phyloP scores from a whole-genome alignment of 495 filamentous ascomycete genomes.

The Friedmanniomyces simplex region DNA sequence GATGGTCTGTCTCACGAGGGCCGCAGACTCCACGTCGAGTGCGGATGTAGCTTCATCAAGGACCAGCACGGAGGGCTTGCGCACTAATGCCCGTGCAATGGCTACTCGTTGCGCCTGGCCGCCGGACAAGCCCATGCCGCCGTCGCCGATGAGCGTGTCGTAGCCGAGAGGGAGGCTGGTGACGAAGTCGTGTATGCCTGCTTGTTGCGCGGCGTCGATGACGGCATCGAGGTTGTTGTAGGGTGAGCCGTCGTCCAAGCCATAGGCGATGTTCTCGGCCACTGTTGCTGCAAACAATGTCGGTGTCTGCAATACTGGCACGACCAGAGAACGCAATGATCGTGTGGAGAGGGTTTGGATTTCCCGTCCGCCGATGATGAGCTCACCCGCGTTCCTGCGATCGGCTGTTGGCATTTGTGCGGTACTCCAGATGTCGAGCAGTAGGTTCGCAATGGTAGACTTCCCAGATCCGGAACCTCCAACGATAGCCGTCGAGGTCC shows the following conservation, averaged over 20 bases:
- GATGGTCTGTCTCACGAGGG: slow-evolving; percentile 55
- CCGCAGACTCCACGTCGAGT: slow-evolving; percentile 62
- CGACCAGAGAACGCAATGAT: slow-evolving; percentile 56
- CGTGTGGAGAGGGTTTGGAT: slow-evolving; percentile 48
- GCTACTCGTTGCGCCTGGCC: slow-evolving; percentile 77
- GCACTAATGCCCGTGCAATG: slow-evolving; percentile 69
- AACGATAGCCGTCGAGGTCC: slow-evolving; percentile 63
- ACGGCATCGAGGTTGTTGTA: slow-evolving; percentile 35
- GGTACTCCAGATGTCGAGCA: slow-evolving; percentile 53
- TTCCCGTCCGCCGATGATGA: slow-evolving; percentile 49
- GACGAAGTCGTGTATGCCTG: slow-evolving; percentile 75
- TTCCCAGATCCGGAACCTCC: slow-evolving; percentile 82
- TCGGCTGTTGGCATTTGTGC: slow-evolving; percentile 23
- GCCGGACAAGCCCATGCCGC: slow-evolving; percentile 63
- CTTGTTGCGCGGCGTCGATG: slow-evolving; percentile 50
- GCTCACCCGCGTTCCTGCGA: slow-evolving; percentile 6
- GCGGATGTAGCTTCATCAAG: slow-evolving; percentile 83
- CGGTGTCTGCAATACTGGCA: slow-evolving; percentile 67
- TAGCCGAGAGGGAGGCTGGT: slow-evolving; percentile 62
- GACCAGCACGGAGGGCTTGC: slow-evolving; percentile 59
- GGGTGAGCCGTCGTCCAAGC: slow-evolving; percentile 40
- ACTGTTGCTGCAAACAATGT: slow-evolving; percentile 68
- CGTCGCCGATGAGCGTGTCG: slow-evolving; percentile 64
- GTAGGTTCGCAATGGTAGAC: slow-evolving; percentile 68
- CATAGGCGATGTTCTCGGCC: slow-evolving; percentile 72